phyloP scores from a whole-genome alignment of 345 rosid species.

The Salix dunnii region DNA sequence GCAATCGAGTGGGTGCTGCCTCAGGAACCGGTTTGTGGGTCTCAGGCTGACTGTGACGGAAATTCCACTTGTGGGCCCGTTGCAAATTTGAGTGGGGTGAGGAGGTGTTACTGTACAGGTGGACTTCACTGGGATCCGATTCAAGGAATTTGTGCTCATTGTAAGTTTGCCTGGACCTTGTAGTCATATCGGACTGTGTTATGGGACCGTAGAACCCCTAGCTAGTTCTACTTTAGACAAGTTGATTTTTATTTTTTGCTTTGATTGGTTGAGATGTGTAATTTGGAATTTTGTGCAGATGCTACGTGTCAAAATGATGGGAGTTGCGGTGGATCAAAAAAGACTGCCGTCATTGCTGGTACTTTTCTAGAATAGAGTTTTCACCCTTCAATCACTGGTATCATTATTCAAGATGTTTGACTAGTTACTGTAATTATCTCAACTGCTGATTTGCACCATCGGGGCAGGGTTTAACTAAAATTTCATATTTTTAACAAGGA shows the following conservation, averaged over 20 bases:
- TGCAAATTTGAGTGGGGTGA: not conserved
- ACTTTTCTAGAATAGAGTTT: not conserved
- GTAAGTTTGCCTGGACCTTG: constrained; percentile 12
- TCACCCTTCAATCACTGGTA: no score
- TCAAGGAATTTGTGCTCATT: constrained; percentile 26
- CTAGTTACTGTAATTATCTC: no score
- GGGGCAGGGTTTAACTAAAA: no score
- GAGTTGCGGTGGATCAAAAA: constrained; percentile 30
- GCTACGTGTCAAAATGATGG: constrained; percentile 31
- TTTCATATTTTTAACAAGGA: no score
- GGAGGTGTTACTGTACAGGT: constrained; percentile 37
- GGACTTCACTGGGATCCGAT: constrained; percentile 37
- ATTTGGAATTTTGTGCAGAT: constrained; percentile 19
- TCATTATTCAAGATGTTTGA: no score
- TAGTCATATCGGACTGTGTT: no score
- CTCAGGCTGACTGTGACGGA: constrained; percentile 40
- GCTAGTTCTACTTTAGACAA: not conserved
- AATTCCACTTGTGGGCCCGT: constrained; percentile 39
- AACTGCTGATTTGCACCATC: no score
- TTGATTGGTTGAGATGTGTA: not conserved
- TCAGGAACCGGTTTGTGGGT: constrained; percentile 31
- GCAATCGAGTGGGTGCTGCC: constrained; percentile 47
- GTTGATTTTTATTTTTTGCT: not conserved
- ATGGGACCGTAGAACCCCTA: not conserved
- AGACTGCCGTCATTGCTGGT: constrained; percentile 49